Base-by-base conservation (phyloP, 1,139 yeast genomes). In the Trichomonascaceae sp. region DNA sequence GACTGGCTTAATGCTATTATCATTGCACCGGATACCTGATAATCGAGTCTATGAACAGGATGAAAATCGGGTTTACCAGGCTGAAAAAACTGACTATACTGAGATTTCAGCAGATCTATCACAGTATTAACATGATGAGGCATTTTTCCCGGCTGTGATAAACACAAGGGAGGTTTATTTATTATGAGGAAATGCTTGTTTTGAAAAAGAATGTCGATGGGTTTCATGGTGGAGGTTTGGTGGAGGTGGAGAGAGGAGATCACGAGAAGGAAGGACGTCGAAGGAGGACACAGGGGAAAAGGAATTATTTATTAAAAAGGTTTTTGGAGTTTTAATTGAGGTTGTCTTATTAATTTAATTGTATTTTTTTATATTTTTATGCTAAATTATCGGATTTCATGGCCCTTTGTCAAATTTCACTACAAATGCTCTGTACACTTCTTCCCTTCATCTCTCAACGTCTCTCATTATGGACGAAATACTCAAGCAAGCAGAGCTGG, bases 11-110 rank as follows among this genome's bases (percentile, higher is more conserved):
- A 60, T 1, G 67, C 69, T 9, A 65, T 51, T 1, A 60, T 55
- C 67, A 67, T 65, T 12, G 70, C 69, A 0, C 70, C 70, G 1
- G 66, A 56, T 1, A 65, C 67, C 19, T 59, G 62, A 47, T 58
- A 57, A 47, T 67, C 70, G 17, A 67, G 55, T 38, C 70, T 49
- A 48, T 67, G 70, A 4, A 66, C 68, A 1, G 63, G 54, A 43
- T 63, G 64, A 1, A 70, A 69, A 8, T 47, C 47, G 32, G 63
- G 59, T 45, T 61, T 59, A 30, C 64, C 67, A 7, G 57, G 49
- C 20, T 51, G 45, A 41, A 52, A 66, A 6, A 65, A 55, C 10
- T 57, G 55, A 6, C 67, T 67, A 41, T 58, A 45, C 15, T 58
- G 54, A 18, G 18, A 43, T 22, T 49, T 44, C 10, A 65, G 56